These are phyloP conservation scores for Pseudogymnoascus sp. DNA, from an alignment of 2,329 filamentous ascomycete genomes.

Conservation along the genomic window DNA sequence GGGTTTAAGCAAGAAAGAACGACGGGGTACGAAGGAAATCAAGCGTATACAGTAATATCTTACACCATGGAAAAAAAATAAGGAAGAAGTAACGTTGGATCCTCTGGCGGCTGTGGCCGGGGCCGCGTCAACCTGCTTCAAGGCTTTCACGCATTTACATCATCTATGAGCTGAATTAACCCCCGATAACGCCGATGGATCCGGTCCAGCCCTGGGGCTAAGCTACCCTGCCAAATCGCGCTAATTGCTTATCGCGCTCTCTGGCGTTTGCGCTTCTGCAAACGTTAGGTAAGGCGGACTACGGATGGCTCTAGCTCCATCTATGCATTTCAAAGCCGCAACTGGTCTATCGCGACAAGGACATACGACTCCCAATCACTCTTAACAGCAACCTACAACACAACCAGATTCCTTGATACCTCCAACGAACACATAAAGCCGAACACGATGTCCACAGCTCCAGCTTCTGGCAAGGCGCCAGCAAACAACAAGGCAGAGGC, in stretches of 20 bases:
- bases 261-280: conserved; percentile 7
- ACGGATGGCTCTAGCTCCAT: conserved; percentile 7
- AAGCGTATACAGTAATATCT: conserved; percentile 4
- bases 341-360: conserved; percentile 2
- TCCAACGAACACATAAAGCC: background rate
- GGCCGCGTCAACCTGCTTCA: conserved; percentile 1
- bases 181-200: conserved; percentile 7
- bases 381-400: background rate
- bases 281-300: background rate
- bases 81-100: background rate
- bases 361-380: background rate
- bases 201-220: background rate
- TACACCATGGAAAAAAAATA: background rate
- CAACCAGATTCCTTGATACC: background rate
- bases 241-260: conserved; percentile 1
- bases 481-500: conserved; percentile 15
- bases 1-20: background rate
- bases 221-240: background rate
- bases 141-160: conserved; percentile 2
- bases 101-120: background rate
- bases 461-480: background rate
- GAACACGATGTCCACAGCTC: background rate
- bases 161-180: background rate
- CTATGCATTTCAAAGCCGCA: conserved; percentile 7
- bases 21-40: background rate